Conservation (phyloP, 2,329 filamentous ascomycete species). For the Hypoxylon sp. region DNA sequence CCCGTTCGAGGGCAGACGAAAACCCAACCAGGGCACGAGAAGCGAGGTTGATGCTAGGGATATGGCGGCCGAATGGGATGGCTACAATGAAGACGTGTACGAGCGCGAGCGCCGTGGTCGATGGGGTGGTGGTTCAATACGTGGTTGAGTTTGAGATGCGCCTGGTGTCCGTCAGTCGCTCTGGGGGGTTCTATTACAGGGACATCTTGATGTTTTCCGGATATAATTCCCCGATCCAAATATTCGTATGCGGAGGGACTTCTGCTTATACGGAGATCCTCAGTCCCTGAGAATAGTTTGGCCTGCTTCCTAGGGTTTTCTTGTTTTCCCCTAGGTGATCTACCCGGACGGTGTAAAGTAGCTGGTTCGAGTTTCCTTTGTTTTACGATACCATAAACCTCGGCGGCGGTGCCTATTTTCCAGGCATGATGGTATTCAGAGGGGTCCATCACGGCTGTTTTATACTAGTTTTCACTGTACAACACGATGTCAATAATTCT, state of each 20-base stretch:
- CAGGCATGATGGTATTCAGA: background rate
- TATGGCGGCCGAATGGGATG: slow-evolving; percentile 49
- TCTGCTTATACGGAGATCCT: background rate
- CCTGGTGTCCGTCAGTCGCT: background rate
- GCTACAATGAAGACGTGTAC: slow-evolving; percentile 48
- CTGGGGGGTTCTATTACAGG: background rate
- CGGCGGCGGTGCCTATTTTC: background rate
- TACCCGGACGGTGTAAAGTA: background rate
- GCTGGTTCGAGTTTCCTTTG: background rate
- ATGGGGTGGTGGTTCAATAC: slow-evolving; percentile 21
- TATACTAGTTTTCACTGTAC: background rate
- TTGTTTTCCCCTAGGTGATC: background rate
- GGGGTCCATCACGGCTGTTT: background rate
- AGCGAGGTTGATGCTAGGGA: slow-evolving; percentile 46
- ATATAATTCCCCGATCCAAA: background rate
- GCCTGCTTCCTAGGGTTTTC: background rate
- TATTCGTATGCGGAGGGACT: background rate
- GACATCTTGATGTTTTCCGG: background rate
- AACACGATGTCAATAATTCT: background rate
- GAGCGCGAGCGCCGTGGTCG: slow-evolving; percentile 43
- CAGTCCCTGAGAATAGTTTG: background rate
- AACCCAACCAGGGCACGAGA: slow-evolving; percentile 46
- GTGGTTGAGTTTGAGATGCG: background rate
- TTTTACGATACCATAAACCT: background rate
- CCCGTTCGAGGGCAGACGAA: slow-evolving; percentile 46